Evolutionary conservation across 2,329 filamentous ascomycete genomes (phyloP), one percentile per base, ranked within the genome.

Genomic region (Cercospora zeae-maydis): DNA sequence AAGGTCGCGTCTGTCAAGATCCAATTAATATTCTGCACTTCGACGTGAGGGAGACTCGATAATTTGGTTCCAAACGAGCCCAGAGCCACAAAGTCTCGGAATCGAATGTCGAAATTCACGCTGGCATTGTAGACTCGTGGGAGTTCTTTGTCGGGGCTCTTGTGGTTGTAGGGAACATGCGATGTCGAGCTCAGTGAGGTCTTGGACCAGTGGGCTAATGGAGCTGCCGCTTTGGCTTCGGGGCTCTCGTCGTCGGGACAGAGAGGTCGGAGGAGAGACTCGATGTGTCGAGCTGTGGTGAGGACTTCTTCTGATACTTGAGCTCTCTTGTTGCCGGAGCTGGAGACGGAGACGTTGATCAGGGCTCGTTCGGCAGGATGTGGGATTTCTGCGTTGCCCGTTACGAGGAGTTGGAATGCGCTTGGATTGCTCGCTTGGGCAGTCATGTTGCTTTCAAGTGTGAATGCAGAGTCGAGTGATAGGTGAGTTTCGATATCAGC

Each of bases 21-120:
- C 67, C 67, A 69, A 21, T 58, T 37, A 9, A 67, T 64, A 19
- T 62, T 61, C 14, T 59, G 37, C n/a, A 69, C 56, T 53, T 69
- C 62, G 3, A 65, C 64, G 31, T 69, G 68, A 8, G 55, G 31
- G 3, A 70, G 31, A 9, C 65, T 61, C 10, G 67, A 66, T 8
- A 70, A 31, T 16, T 63, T 62, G 9, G 62, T 63, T 16, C 65
- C 63, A 30, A 71, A 71, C 2, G 55, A 31, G 10, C 68, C 66
- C 4, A 71, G 42, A 6, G 67, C 63, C 24, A 63, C 63, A 58
- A 71, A 70, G 24, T 70, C 67, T 33, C 66, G 62, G 59, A 71
- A 71, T 21, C 69, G 59, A 37, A 71, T 67, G 34, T 71, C 69
- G 62, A 70, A 71, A 4, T 31, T 64, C n/a, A 71, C 61, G 10